These are phyloP conservation scores for Sutorius australiensis DNA, from an alignment of 768 basidiomycete genomes.

Conservation along the genomic window DNA sequence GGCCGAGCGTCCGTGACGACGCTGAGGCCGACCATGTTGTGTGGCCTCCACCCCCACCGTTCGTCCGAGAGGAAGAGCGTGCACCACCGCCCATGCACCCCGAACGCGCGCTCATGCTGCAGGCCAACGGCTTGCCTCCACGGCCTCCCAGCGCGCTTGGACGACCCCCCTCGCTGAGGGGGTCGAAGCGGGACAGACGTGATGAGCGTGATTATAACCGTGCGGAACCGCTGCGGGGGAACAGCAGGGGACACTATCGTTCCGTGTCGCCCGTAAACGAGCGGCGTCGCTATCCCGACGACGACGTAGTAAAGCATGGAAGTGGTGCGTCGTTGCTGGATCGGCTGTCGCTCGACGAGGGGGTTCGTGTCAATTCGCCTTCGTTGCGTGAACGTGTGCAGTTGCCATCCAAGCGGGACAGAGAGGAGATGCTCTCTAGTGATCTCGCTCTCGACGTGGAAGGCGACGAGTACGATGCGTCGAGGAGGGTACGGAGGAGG, in stretches of 20 bases:
- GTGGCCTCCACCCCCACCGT: neutral
- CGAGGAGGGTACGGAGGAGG: constrained; percentile 22
- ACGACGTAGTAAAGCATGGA: neutral
- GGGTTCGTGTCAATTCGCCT: constrained; percentile 7
- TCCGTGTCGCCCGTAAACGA: constrained; percentile 18
- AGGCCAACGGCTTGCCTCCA: constrained; percentile 28
- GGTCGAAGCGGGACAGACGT: constrained; percentile 18
- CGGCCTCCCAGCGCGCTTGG: constrained; percentile 20
- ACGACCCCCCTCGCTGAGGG: constrained; percentile 13
- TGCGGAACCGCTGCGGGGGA: constrained; percentile 19
- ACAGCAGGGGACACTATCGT: neutral
- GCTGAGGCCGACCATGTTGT: neutral
- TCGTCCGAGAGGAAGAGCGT: constrained; percentile 8
- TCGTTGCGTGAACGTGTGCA: constrained; percentile 40
- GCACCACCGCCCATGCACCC: constrained; percentile 26
- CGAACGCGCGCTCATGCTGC: constrained; percentile 30
- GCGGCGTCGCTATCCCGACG: constrained; percentile 15
- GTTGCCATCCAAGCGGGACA: constrained; percentile 30
- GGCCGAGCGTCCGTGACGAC: constrained; percentile 14
- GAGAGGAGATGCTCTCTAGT: constrained; percentile 25
- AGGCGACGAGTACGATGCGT: constrained; percentile 22
- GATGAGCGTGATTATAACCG: constrained; percentile 21
- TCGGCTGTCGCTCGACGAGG: constrained; percentile 31
- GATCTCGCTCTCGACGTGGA: constrained; percentile 15
- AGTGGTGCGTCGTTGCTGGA: constrained; percentile 37